Evolutionary conservation across 495 filamentous ascomycete species (phyloP), one percentile per base, ranked within the genome.

Genomic region (Physcia stellaris): DNA sequence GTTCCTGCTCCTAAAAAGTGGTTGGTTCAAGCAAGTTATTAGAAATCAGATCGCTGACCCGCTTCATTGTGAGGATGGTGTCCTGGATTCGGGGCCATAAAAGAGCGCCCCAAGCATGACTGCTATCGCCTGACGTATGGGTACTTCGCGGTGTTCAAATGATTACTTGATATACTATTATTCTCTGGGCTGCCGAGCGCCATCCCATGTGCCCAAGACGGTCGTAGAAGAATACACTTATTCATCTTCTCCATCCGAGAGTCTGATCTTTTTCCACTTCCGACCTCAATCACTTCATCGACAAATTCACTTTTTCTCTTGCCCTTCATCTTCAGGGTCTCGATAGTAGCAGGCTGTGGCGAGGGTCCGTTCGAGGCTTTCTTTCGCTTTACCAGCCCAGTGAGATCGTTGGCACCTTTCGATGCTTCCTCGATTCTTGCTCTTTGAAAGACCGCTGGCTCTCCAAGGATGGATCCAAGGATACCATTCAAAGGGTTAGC

Each of bases 351-450:
- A 20, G 47, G n/a, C n/a, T n/a, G n/a, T 34, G 18, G 41, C 47
- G 7, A 46, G 48, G 35, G 42, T 29, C 58, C 70, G 68, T n/a
- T n/a, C 6, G 47, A 48, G 40, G 72, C 62, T 67, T 93, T 86
- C 59, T 71, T 92, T 39, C 82, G 59, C 42, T 68, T 71, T 2
- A 95, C 79, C n/a, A 96, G 57, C 10, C 79, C 73, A 1, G 79
- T 80, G n/a, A 98, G 57, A 51, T 98, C 92, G 33, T 71, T 93
- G 12, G 90, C 90, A 16, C 61, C 67, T 56, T 80, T 80, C 45
- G 79, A 79, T 26, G 77, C 86, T 48, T 86, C 80, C 41, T 85
- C 79, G 20, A 92, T 62, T 31, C 73, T 61, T 11, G 76, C 76
- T 45, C 73, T 69, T 43, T 79, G 70, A 39, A 77, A 66, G 6